Evolutionary conservation across 805 yeast genomes (phyloP), one percentile per base, ranked within the genome.

Genomic region (Priceomyces fermenticarens): DNA sequence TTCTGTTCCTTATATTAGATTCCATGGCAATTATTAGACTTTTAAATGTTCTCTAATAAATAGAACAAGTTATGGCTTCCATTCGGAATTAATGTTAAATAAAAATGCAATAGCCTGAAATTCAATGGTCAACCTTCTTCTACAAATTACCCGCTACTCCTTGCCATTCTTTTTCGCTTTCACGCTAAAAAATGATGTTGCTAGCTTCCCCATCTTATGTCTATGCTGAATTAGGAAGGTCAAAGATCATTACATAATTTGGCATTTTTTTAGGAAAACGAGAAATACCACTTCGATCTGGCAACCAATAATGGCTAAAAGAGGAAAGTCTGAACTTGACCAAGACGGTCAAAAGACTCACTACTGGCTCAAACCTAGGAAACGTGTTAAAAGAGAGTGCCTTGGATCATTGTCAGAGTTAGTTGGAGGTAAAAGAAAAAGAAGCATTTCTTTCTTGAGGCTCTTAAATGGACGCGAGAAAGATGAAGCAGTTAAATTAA

Each of bases 311-410:
- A 33, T 45, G 49, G 32, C 16, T 9, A 42, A 45, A 27, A 34
- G 43, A 35, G 30, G 23, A 10, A 28, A 37, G 16, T 32, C 42
- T 14, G 40, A 40, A 17, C 39, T 45, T 12, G 46, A 51, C 35
- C 49, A 47, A 15, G 52, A 59, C 40, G 40, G 49, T 16, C 70
- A 62, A 38, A 60, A 63, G 47, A 58, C 72, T 0, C 69, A 62
- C 46, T 68, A 68, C 47, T 52, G 62, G 37, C 34, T 64, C 8
- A 47, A 44, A 10, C 46, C 56, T 8, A 36, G 25, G 9, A 40
- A 39, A 27, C 36, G 36, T 10, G 26, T 30, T 4, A 39, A 31
- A 30, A 39, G 32, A 15, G 30, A 34, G 3, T 30, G n/a, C 29
- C 30, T 39, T 13, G 15, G 30, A 3, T 30, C 39, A 5, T 16